These are phyloP conservation scores for Saccharomycopsis hybrid DNA, from an alignment of 1,139 yeast species.

Conservation along the genomic window DNA sequence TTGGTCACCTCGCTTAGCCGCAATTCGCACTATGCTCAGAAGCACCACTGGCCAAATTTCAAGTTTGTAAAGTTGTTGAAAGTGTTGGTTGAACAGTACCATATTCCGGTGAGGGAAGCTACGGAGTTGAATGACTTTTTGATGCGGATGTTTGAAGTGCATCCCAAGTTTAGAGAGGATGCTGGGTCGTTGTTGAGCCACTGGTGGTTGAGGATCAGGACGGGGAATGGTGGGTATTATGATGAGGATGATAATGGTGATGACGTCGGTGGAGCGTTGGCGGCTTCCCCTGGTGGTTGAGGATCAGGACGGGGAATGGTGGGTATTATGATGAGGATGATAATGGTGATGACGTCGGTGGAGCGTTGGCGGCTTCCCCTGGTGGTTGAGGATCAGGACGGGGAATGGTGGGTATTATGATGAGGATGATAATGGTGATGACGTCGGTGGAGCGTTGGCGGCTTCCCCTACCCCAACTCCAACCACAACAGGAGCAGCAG, in stretches of 20 bases:
- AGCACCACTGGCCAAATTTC: too few relatives aligned
- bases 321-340: slow-evolving; percentile 17
- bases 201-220: slow-evolving; percentile 49
- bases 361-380: too few relatives aligned
- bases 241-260: slow-evolving; percentile 14
- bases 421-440: slow-evolving; percentile 16
- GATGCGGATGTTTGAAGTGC: slow-evolving; percentile 63
- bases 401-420: slow-evolving; percentile 21
- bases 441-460: too few relatives aligned
- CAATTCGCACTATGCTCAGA: too few relatives aligned
- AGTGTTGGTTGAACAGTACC: slow-evolving; percentile 69
- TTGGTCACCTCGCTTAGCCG: slow-evolving; percentile 4
- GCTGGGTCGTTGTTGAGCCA: slow-evolving; percentile 79
- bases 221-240: slow-evolving; percentile 20
- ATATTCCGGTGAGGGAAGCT: slow-evolving; percentile 49
- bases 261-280: too few relatives aligned
- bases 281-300: too few relatives aligned
- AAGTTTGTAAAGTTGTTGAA: slow-evolving; percentile 34
- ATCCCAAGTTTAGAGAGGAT: slow-evolving; percentile 68
- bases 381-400: slow-evolving; percentile 45
- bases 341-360: too few relatives aligned
- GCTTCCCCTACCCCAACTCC: too few relatives aligned
- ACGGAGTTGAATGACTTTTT: slow-evolving; percentile 55
- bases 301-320: slow-evolving; percentile 20
- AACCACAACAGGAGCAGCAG: too few relatives aligned